These are phyloP conservation scores for Amanita jacksonii DNA, from an alignment of 768 basidiomycete genomes.

Conservation along the genomic window DNA sequence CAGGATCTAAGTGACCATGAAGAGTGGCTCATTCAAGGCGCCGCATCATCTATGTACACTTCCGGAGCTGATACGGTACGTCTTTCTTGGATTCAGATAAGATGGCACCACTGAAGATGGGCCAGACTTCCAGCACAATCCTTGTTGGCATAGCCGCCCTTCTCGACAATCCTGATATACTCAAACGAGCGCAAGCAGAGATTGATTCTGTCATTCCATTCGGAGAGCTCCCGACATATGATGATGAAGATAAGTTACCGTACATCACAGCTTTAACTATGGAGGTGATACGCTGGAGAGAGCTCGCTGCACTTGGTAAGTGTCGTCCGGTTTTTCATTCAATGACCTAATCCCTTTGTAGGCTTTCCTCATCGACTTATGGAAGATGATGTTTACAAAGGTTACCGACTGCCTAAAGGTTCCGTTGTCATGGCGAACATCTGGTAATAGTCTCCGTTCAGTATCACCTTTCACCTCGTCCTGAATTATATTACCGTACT, in stretches of 20 bases:
- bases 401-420: too few species aligned
- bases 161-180: conserved; percentile 20
- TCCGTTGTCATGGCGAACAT: too few species aligned
- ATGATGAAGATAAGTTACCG: conserved; percentile 19
- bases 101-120: too few species aligned
- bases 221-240: conserved; percentile 23
- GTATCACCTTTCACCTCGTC: too few species aligned
- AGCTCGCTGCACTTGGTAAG: conserved; percentile 18
- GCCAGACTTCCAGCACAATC: conserved; percentile 21
- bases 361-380: too few species aligned
- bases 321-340: too few species aligned
- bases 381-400: too few species aligned
- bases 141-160: conserved; percentile 23
- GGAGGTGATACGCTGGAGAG: conserved; percentile 22
- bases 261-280: conserved; percentile 22
- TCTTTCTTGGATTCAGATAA: neutral
- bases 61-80: conserved; percentile 16
- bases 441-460: too few species aligned
- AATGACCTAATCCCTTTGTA: too few species aligned
- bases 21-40: conserved; percentile 15
- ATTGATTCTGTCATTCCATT: conserved; percentile 23
- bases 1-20: conserved; percentile 10
- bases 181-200: conserved; percentile 24
- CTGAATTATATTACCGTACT: too few species aligned
- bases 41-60: conserved; percentile 16